Conservation (phyloP, 176 grass and related monocot species). For the Dactylis glomerata region DNA sequence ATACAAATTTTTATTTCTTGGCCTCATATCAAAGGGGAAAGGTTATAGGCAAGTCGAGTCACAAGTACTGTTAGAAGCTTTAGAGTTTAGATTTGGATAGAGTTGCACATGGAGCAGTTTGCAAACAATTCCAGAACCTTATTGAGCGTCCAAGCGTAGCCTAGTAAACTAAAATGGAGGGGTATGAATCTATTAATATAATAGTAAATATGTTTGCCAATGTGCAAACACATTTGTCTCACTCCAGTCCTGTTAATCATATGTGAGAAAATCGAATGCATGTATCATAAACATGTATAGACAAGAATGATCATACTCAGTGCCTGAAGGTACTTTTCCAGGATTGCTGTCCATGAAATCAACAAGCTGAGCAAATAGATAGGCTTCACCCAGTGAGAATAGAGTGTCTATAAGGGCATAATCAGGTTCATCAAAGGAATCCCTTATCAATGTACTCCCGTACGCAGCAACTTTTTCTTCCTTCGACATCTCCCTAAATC, state of each 20-base stretch:
- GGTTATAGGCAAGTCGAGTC: background rate
- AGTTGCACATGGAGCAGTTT: background rate
- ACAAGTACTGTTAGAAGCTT: background rate
- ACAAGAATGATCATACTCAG: slow-evolving; percentile 62
- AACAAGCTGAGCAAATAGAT: slow-evolving; percentile 96
- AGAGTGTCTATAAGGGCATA: slow-evolving; percentile 96
- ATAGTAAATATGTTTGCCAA: slow-evolving; percentile 1
- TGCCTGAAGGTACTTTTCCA: slow-evolving; percentile 81
- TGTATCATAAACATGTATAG: slow-evolving; percentile 14
- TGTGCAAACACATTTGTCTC: slow-evolving; percentile 1
- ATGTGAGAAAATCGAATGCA: background rate
- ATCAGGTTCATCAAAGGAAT: slow-evolving; percentile 98
- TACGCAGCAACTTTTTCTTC: slow-evolving; percentile 92
- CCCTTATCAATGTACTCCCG: slow-evolving; percentile 82
- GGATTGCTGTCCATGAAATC: slow-evolving; percentile 92
- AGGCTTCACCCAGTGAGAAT: slow-evolving; percentile 95
- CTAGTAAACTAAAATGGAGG: background rate
- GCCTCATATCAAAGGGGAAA: background rate
- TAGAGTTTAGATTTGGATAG: background rate
- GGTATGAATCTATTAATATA: background rate
- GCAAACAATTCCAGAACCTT: background rate
- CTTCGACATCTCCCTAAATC: slow-evolving; percentile 88
- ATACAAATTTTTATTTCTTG: background rate
- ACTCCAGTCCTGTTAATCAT: slow-evolving; percentile 9
- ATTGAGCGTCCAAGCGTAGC: background rate